phyloP scores from a whole-genome alignment of 2,329 filamentous ascomycete species.

The Dothideomycetes sp. region DNA sequence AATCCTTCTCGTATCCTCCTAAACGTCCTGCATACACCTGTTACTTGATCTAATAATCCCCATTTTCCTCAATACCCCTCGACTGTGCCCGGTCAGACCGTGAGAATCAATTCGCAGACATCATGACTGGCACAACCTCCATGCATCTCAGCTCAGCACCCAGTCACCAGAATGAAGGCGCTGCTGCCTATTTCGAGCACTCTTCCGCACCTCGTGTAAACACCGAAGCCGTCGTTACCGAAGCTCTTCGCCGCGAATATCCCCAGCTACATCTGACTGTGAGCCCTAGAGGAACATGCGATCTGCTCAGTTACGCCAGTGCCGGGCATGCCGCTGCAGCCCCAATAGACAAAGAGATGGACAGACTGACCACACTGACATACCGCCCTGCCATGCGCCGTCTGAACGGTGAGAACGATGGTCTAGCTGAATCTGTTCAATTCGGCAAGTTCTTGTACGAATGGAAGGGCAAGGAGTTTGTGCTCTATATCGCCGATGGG shows the following conservation, averaged over 20 bases:
- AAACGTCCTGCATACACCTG: neutral
- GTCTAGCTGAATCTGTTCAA: conserved; percentile 25
- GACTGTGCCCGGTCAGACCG: neutral
- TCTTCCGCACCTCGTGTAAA: conserved; percentile 30
- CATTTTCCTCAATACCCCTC: neutral
- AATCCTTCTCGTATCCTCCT: neutral
- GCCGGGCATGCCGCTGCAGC: conserved; percentile 30
- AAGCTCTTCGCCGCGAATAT: conserved; percentile 34
- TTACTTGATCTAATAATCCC: neutral
- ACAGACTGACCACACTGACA: conserved; percentile 26
- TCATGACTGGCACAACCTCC: conserved; percentile 1
- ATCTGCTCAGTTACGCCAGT: conserved; percentile 31
- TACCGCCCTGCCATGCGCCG: conserved; percentile 29
- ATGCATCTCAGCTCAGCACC: neutral
- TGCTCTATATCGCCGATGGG: conserved; percentile 31
- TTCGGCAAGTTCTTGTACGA: conserved; percentile 36
- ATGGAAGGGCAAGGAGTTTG: conserved; percentile 32
- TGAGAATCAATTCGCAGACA: neutral
- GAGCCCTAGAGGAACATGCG: conserved; percentile 20
- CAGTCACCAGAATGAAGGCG: conserved; percentile 22
- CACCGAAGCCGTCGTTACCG: conserved; percentile 32
- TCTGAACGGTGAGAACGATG: conserved; percentile 24
- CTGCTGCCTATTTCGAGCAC: conserved; percentile 32
- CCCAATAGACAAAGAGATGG: conserved; percentile 29
- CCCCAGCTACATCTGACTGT: conserved; percentile 33